phyloP scores from a whole-genome alignment of 108 stramenopile species.

The Pseudonitzschia multistriata region DNA sequence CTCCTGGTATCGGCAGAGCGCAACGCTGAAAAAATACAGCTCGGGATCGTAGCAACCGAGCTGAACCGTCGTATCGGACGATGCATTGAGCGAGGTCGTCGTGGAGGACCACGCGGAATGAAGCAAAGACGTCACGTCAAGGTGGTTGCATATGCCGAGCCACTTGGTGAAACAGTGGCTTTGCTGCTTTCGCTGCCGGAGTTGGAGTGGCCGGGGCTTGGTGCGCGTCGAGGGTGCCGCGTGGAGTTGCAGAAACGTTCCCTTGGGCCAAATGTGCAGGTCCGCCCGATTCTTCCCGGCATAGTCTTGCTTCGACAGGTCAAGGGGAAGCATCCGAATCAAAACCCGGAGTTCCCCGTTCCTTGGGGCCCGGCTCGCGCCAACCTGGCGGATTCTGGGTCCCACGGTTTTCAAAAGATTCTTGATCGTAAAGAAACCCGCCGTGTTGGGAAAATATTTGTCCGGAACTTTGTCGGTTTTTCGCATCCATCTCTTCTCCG shows the following conservation, averaged over 20 bases:
- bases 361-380: neutral
- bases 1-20: slow-evolving; percentile 49
- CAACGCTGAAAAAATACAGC: slow-evolving; percentile 46
- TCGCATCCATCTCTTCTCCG: neutral
- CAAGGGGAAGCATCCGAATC: slow-evolving; percentile 55
- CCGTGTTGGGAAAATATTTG: neutral
- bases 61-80: slow-evolving; percentile 25
- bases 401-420: slow-evolving; percentile 14
- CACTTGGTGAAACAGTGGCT: slow-evolving; percentile 56
- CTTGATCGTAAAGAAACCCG: neutral
- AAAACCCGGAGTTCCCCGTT: slow-evolving; percentile 49
- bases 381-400: neutral
- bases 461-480: neutral
- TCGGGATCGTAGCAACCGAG: slow-evolving; percentile 54
- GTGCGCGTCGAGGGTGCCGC: slow-evolving; percentile 12
- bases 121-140: slow-evolving; percentile 41
- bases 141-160: slow-evolving; percentile 48
- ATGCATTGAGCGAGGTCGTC: slow-evolving; percentile 4
- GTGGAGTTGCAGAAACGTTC: slow-evolving; percentile 48
- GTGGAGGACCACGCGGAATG: slow-evolving; percentile 7
- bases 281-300: slow-evolving; percentile 53
- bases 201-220: slow-evolving; percentile 15
- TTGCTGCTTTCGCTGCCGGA: slow-evolving; percentile 69
- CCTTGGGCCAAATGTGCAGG: slow-evolving; percentile 79
- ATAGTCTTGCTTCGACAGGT: slow-evolving; percentile 24